Evolutionary conservation across 345 rosid genomes (phyloP), one percentile per base, ranked within the genome.

Genomic region (Conringia planisiliqua): DNA sequence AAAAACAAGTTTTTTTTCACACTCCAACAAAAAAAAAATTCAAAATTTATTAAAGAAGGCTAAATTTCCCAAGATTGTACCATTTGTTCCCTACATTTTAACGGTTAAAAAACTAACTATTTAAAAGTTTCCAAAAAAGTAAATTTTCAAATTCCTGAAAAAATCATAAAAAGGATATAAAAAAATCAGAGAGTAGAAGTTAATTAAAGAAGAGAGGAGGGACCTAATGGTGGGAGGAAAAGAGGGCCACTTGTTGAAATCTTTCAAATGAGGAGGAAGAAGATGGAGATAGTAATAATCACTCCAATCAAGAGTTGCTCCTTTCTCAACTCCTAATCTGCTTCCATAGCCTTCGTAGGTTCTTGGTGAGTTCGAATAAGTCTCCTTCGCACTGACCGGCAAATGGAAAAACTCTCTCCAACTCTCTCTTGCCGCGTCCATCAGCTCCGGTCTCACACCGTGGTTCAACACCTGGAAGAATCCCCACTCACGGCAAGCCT

Each of bases 281-380:
- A 78, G 84, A 64, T 95, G 97, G 20, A 95, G 97, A 70, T 33
- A 92, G 18, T 88, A 92, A 70, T 95, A 95, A 40, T 95, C 99
- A 66, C 94, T 86, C 99, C 99, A 95, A 61, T 92, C 98, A 51
- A 94, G 97, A 83, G 81, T 75, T 59, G 99, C 98, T 13, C 90
- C 97, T 66, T 90, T 95, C 27, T 92, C 82, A 22, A 90, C 73
- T 1, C 99, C 98, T 51, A 95, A 52, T 20, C 98, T 83, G 76
- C 98, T 94, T 1, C 98, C 98, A 42, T 94, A 94, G 0, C 98
- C 98, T 80, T 94, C 98, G 10, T 94, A 94, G 1, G 96, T 94
- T 63, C 58, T 85, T 3, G 98, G 98, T 3, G 85, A 72, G 63
- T 92, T 95, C 0, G 96, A 91, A 18, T 88, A 85, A 2, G 51